These are phyloP conservation scores for Taiozyma sp. DNA, from an alignment of 1,139 yeast species.

Conservation along the genomic window DNA sequence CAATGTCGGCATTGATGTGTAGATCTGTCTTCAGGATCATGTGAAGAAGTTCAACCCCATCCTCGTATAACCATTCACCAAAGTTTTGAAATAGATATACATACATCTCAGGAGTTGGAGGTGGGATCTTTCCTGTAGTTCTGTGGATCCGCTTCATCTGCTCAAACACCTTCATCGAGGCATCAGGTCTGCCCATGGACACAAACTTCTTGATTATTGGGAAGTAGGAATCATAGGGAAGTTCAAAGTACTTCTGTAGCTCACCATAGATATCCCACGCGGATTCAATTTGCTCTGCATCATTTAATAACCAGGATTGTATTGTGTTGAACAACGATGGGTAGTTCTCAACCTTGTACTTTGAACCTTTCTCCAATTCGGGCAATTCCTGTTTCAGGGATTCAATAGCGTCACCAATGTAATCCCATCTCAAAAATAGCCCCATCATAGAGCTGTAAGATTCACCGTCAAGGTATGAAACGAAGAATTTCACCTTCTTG, in stretches of 20 bases:
- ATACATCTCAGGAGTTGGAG: constrained; percentile 65
- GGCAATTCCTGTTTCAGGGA: constrained; percentile 60
- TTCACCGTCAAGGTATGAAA: constrained; percentile 33
- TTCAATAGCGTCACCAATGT: constrained; percentile 54
- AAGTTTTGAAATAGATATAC: constrained; percentile 55
- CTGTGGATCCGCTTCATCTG: constrained; percentile 55
- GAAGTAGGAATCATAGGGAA: constrained; percentile 57
- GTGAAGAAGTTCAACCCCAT: constrained; percentile 67
- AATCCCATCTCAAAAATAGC: constrained; percentile 43
- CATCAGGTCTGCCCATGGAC: constrained; percentile 52
- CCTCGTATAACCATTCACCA: constrained; percentile 55
- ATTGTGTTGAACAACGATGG: constrained; percentile 38
- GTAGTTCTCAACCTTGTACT: constrained; percentile 24
- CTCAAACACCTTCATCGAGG: constrained; percentile 61
- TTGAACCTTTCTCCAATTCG: constrained; percentile 34
- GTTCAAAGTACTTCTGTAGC: constrained; percentile 50
- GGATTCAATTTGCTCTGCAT: constrained; percentile 41
- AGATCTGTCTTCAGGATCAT: constrained; percentile 64
- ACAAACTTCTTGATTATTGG: constrained; percentile 56
- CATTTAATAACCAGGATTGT: constrained; percentile 41
- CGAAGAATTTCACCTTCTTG: constrained; percentile 32
- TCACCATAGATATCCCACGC: constrained; percentile 66
- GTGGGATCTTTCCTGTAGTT: constrained; percentile 50
- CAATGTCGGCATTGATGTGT: constrained; percentile 52
- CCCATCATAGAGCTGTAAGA: constrained; percentile 45